Percentiles rank a stretch among this genome's conserved stretches.
phyloP scores from a whole-genome alignment of 2,329 filamentous ascomycete genomes.

The Helotiales sp. region DNA sequence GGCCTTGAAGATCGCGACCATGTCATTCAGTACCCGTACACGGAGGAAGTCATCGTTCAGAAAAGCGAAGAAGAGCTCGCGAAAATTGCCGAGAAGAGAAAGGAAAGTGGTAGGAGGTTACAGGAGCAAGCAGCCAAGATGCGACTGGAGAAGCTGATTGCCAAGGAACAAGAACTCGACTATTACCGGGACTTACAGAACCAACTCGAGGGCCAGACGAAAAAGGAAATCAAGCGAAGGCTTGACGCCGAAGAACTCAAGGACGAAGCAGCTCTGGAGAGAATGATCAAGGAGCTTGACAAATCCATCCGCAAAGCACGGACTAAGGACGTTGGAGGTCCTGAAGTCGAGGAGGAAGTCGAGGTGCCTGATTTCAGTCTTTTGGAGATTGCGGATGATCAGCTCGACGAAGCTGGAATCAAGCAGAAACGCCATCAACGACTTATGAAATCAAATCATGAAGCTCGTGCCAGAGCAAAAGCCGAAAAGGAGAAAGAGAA shows the following conservation, averaged over 20 bases:
- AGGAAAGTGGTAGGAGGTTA: slow-evolving; percentile 87
- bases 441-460: slow-evolving; percentile 91
- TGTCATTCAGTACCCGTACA: slow-evolving; percentile 91
- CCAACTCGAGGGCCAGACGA: slow-evolving; percentile 75
- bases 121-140: slow-evolving; percentile 98
- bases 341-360: slow-evolving; percentile 76
- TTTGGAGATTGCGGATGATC: slow-evolving; percentile 86
- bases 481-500: slow-evolving; percentile 94
- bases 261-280: slow-evolving; percentile 85
- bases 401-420: slow-evolving; percentile 87
- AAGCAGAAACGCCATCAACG: slow-evolving; percentile 94
- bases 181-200: slow-evolving; percentile 87
- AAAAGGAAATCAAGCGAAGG: slow-evolving; percentile 87
- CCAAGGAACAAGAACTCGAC: slow-evolving; percentile 93
- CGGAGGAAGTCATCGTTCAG: slow-evolving; percentile 85
- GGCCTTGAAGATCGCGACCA: slow-evolving; percentile 88
- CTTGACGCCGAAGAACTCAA: slow-evolving; percentile 92
- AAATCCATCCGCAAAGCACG: slow-evolving; percentile 86
- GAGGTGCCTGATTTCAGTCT: slow-evolving; percentile 87
- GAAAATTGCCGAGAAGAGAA: slow-evolving; percentile 88
- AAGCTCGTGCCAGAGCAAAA: slow-evolving; percentile 91
- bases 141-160: slow-evolving; percentile 91
- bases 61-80: slow-evolving; percentile 96
- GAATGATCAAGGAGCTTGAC: slow-evolving; percentile 85
- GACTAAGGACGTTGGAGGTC: slow-evolving; percentile 88